Conservation (phyloP, 1,139 yeast genomes). For the Blastobotrys buckinghamii region DNA sequence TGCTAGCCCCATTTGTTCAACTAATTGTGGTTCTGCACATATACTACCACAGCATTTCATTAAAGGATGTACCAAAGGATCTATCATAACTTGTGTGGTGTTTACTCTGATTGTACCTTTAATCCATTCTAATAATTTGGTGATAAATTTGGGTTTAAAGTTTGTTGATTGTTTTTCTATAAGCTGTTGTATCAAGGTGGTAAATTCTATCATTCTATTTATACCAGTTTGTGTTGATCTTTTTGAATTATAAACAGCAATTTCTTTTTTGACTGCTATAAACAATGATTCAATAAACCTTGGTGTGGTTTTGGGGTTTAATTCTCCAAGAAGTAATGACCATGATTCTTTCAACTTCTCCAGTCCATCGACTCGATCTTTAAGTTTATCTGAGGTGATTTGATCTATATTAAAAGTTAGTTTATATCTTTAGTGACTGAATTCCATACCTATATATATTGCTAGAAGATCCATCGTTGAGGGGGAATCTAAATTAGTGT, state of each 20-base stretch:
- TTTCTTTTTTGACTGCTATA: conserved; percentile 6
- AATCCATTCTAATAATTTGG: conserved; percentile 12
- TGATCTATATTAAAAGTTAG: conserved; percentile 10
- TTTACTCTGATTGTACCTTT: conserved; percentile 12
- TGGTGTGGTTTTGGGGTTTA: conserved; percentile 11
- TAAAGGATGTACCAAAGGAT: conserved; percentile 17
- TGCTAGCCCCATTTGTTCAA: conserved; percentile 22
- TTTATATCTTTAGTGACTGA: not conserved
- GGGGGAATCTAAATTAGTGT: too few species aligned
- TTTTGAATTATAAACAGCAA: not conserved
- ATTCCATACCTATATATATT: too few species aligned
- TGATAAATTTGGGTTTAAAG: conserved; percentile 14
- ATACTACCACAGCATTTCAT: conserved; percentile 15
- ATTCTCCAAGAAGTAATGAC: too few species aligned
- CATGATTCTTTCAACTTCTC: not conserved
- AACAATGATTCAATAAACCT: conserved; percentile 13
- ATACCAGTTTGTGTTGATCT: conserved; percentile 2
- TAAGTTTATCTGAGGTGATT: conserved; percentile 15
- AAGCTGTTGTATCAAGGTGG: conserved; percentile 12
- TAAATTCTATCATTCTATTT: conserved; percentile 11
- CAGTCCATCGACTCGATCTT: conserved; percentile 12
- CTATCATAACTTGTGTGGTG: conserved; percentile 10
- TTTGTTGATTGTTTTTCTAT: conserved; percentile 9
- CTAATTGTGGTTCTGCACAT: conserved; percentile 17
- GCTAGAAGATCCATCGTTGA: too few species aligned